phyloP scores from a whole-genome alignment of 129 eudicot species.

The Kitagawia praeruptora region DNA sequence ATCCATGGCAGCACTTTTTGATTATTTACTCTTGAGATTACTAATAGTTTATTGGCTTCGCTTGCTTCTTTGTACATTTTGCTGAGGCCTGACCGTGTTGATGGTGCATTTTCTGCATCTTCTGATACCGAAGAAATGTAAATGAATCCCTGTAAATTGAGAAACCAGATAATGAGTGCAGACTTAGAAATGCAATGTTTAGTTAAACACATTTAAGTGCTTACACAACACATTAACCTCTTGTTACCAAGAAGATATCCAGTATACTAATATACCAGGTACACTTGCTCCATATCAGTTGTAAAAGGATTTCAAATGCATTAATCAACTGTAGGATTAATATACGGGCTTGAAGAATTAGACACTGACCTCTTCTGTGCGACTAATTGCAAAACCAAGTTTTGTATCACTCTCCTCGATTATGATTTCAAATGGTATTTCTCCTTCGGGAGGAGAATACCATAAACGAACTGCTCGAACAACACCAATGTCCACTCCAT shows the following conservation, averaged over 20 bases:
- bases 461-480: slow-evolving; percentile 87
- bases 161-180: not conserved
- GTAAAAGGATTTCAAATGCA: not conserved
- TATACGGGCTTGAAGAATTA: not conserved
- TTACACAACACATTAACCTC: too few species aligned
- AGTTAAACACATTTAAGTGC: not conserved
- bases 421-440: slow-evolving; percentile 54
- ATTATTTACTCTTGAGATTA: slow-evolving; percentile 55
- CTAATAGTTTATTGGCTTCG: slow-evolving; percentile 37
- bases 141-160: slow-evolving; percentile 63
- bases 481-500: slow-evolving; percentile 91
- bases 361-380: slow-evolving; percentile 72
- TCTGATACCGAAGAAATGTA: slow-evolving; percentile 58
- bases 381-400: slow-evolving; percentile 85
- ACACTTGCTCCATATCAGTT: not conserved
- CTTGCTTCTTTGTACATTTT: slow-evolving; percentile 52
- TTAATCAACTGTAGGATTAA: not conserved
- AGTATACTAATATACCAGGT: not conserved
- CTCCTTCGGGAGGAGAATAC: slow-evolving; percentile 88
- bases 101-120: slow-evolving; percentile 46
- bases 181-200: not conserved
- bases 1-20: slow-evolving; percentile 94
- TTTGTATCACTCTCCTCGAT: slow-evolving; percentile 55
- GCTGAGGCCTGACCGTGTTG: slow-evolving; percentile 66
- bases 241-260: not conserved